These are phyloP conservation scores for Proliferodiscus dingleyae DNA, from an alignment of 2,329 filamentous ascomycete species.

Conservation along the genomic window DNA sequence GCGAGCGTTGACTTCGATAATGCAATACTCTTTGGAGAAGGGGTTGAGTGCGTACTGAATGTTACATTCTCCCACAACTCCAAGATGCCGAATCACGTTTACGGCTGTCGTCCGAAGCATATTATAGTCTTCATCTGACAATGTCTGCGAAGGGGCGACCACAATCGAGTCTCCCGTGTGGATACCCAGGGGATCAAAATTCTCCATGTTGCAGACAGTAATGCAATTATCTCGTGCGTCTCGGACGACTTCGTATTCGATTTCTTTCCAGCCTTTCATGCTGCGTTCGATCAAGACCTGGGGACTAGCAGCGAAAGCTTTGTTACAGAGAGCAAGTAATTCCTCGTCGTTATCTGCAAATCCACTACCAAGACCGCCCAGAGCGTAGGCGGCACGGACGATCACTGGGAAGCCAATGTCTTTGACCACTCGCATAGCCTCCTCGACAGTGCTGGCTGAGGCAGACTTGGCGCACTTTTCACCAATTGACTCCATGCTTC, in stretches of 20 bases:
- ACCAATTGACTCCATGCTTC: conserved; percentile 96
- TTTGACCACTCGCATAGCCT: conserved; percentile 83
- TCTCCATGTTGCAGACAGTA: conserved; percentile 99
- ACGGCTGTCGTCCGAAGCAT: conserved; percentile 97
- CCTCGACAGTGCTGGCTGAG: conserved; percentile 81
- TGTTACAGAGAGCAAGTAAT: conserved; percentile 82
- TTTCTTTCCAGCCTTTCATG: conserved; percentile 99
- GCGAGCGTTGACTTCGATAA: conserved; percentile 98
- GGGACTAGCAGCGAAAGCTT: conserved; percentile 90
- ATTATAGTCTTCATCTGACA: conserved; percentile 98
- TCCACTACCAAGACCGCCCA: conserved; percentile 90
- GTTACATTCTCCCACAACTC: conserved; percentile 97
- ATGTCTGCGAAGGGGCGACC: conserved; percentile 91
- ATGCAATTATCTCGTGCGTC: conserved; percentile 97
- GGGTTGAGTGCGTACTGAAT: conserved; percentile 98
- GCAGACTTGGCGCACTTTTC: conserved; percentile 98
- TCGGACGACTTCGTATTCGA: conserved; percentile 97
- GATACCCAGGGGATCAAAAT: conserved; percentile 96
- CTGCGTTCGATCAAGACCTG: conserved; percentile 95
- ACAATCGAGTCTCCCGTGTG: conserved; percentile 98
- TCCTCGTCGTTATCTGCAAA: conserved; percentile 87
- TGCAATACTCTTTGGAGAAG: conserved; percentile 93
- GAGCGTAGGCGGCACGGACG: conserved; percentile 89
- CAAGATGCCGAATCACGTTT: conserved; percentile 93
- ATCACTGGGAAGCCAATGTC: conserved; percentile 96